Conservation (phyloP, 805 yeast genomes). For the Wickerhamomyces chaumierensis region DNA sequence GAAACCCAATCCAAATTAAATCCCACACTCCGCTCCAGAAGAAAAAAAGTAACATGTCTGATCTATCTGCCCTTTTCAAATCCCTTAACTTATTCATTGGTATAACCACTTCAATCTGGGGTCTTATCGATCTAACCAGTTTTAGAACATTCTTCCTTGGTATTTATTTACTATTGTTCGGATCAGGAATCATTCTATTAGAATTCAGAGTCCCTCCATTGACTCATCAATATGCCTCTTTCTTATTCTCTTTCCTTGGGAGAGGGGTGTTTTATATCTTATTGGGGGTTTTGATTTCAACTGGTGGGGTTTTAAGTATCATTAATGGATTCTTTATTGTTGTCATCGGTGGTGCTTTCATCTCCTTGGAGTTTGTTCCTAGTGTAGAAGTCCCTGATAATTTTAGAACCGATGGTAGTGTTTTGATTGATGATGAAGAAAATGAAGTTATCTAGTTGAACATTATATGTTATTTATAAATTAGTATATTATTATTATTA, state of each 20-base stretch:
- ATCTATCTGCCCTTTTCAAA: constrained; percentile 20
- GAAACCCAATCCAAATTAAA: too few species aligned
- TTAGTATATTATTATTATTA: too few species aligned
- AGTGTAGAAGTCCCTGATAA: constrained; percentile 72
- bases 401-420: constrained; percentile 50
- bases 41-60: constrained; percentile 18
- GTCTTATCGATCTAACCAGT: neutral
- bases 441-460: constrained; percentile 20
- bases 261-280: constrained; percentile 53
- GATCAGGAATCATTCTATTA: constrained; percentile 39
- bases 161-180: constrained; percentile 43
- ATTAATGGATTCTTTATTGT: constrained; percentile 50
- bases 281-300: constrained; percentile 36
- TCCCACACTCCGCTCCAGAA: too few species aligned
- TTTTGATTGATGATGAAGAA: constrained; percentile 23
- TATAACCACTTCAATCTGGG: constrained; percentile 30
- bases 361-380: constrained; percentile 59
- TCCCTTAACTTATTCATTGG: constrained; percentile 45
- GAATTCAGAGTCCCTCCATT: constrained; percentile 40
- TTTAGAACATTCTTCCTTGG: constrained; percentile 40
- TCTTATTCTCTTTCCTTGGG: constrained; percentile 55
- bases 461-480: too few species aligned
- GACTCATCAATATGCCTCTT: constrained; percentile 53
- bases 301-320: constrained; percentile 43
- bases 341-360: constrained; percentile 46